Base-by-base conservation (phyloP, 768 basidiomycete species). In the Leucogyrophana mollusca region DNA sequence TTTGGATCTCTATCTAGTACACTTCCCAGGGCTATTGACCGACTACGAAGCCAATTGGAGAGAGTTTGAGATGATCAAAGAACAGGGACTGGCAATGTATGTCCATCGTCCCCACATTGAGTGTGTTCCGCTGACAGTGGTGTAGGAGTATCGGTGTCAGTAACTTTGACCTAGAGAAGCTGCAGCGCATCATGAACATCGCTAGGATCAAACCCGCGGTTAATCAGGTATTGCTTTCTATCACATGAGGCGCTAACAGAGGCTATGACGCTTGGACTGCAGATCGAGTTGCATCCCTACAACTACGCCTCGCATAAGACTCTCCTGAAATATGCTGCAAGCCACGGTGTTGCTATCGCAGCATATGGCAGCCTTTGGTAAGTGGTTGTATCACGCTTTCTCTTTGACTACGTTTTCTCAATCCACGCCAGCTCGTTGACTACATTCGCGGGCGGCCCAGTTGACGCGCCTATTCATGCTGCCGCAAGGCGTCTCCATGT, bases 201-300 rank as follows among this genome's bases (percentile, higher is more conserved):
- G 81, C 82, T 7, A 80, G 83, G 57, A 64, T 84, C 53, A 77
- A 74, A 53, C 86, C 85, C 0, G 81, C 70, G 2, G 82, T 77
- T 8, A 89, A 88, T 64, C 87, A 89, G 70, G 84, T 79, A 21
- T 64, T 55, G 25, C 46, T 11, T 10, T n/a, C 24, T 18, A 20
- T 33, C 10, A 9, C n/a, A 27, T 25, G 9, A 18, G 7, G 4
- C 18, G 9, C 38, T 17, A 9, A 8, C 7, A 30, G 20, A 27
- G 1, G 14, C 9, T 46, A 30, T 49, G 33, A 51, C 40, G 8
- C 44, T 37, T 8, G 23, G 7, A 8, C 32, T n/a, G 34, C 44
- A 87, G 83, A 87, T 88, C 51, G 66, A 71, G 11, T 65, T 89
- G 9, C 84, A 89, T 54, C 87, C 87, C 2, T 90, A 90, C 62